Evolutionary conservation across 495 filamentous ascomycete species (phyloP), one percentile per base, ranked within the genome.

Genomic region (Penicillium canescens): DNA sequence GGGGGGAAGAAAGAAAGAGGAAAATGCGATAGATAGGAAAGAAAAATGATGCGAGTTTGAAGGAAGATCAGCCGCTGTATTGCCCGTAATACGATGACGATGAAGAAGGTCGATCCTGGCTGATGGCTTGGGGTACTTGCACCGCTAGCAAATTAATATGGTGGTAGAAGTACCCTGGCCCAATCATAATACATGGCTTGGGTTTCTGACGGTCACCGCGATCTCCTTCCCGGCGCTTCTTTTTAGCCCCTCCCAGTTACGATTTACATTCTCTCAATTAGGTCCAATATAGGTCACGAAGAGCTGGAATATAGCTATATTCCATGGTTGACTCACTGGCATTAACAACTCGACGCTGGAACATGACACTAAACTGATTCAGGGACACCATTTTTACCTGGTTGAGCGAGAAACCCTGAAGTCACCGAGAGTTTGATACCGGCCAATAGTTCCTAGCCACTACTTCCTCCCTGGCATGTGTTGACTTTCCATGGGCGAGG

Each of bases 1-100:
- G 40, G 23, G 23, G 28, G 40, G 39, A 55, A 39, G 39, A 23
- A n/a, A 40, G 18, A 46, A 49, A 48, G 28, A 34, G 47, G 31
- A 18, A 13, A 57, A 61, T 56, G 45, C 63, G 65, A 67, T 69
- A 68, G 63, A 64, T 66, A 64, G 61, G 12, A 49, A 46, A 56
- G 52, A 55, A 61, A 57, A 58, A 52, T 52, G 58, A 63, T 63
- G 52, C 48, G 56, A 20, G 53, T 38, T 26, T 20, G 37, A 20
- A 46, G 53, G 54, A 31, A 55, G 57, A 62, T 66, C 60, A 58
- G 61, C 57, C 61, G 60, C 61, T 45, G 58, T 52, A 53, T 24
- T 38, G 40, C 35, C 42, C 13, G 55, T 61, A 59, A 42, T 51
- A 51, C 49, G 18, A 12, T 42, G n/a, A 51, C 49, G n/a, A 34